Percentiles rank a stretch among this genome's conserved stretches.
phyloP scores from a whole-genome alignment of 257 asterid genomes.

The Capsicum pubescens region DNA sequence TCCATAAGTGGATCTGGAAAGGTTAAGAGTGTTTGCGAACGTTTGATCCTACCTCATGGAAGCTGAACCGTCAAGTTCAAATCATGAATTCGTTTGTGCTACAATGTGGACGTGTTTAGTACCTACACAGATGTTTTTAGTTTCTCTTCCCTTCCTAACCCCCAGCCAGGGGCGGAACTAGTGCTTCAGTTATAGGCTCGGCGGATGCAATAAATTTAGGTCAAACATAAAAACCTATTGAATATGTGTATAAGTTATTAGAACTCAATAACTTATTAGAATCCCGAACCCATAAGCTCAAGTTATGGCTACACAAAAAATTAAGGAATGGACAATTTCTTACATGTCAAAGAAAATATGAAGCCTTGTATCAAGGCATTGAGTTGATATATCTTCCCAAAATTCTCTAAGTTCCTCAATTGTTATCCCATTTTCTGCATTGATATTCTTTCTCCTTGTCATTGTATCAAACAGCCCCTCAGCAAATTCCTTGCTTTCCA shows the following conservation, averaged over 20 bases:
- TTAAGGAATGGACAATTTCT: constrained; percentile 27
- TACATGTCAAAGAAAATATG: constrained; percentile 96
- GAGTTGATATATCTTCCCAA: constrained; percentile 82
- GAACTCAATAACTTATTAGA: neutral
- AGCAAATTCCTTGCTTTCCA: constrained; percentile 88
- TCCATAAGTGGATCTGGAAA: too few species aligned
- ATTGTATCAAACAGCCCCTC: constrained; percentile 78
- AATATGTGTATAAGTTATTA: neutral
- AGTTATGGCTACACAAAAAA: neutral
- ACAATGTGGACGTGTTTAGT: constrained; percentile 16
- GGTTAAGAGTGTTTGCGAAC: too few species aligned
- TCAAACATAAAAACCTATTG: neutral
- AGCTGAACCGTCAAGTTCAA: neutral
- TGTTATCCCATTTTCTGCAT: constrained; percentile 61
- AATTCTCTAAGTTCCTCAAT: constrained; percentile 52
- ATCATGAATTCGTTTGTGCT: neutral
- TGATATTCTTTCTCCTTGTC: constrained; percentile 66
- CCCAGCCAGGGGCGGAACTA: neutral
- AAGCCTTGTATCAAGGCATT: constrained; percentile 75
- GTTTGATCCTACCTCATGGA: too few species aligned
- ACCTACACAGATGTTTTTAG: neutral
- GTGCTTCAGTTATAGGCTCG: neutral
- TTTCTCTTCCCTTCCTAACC: neutral
- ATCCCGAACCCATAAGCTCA: neutral
- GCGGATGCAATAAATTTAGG: neutral